Evolutionary conservation across 768 basidiomycete species (phyloP).

Genomic region (Holtermannia corniformis): DNA sequence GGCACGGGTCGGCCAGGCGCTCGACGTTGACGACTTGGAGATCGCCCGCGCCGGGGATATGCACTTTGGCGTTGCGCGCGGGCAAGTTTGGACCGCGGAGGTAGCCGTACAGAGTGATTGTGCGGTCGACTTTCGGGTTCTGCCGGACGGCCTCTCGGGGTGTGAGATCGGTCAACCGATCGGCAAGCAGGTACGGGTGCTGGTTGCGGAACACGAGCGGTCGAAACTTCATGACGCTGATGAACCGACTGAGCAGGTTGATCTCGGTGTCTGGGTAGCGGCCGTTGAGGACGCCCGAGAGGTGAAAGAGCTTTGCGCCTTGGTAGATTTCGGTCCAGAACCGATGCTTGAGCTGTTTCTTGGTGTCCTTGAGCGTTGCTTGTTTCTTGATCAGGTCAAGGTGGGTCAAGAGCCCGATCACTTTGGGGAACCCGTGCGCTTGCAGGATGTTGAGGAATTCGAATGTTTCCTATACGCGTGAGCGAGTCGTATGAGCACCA

Average conservation of each 20-base stretch:
- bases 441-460: slow-evolving; percentile 97
- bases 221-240: slow-evolving; percentile 96
- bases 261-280: slow-evolving; percentile 96
- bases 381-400: slow-evolving; percentile 94
- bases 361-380: slow-evolving; percentile 72
- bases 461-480: slow-evolving; percentile 99
- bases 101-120: slow-evolving; percentile 87
- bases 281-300: slow-evolving; percentile 92
- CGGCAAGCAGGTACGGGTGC: slow-evolving; percentile 89
- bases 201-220: slow-evolving; percentile 90
- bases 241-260: slow-evolving; percentile 89
- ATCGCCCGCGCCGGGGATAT: slow-evolving; percentile 93
- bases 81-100: slow-evolving; percentile 58
- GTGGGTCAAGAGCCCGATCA: slow-evolving; percentile 91
- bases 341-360: slow-evolving; percentile 89
- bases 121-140: slow-evolving; percentile 87
- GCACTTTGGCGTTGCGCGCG: slow-evolving; percentile 54
- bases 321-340: slow-evolving; percentile 99
- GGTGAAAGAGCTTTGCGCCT: slow-evolving; percentile 95
- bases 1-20: slow-evolving; percentile 85
- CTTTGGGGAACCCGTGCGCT: slow-evolving; percentile 95
- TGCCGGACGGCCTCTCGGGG: slow-evolving; percentile 69
- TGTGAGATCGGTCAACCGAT: slow-evolving; percentile 90
- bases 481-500: slow-evolving; percentile 5
- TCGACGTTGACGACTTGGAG: slow-evolving; percentile 64